phyloP scores from a whole-genome alignment of 139 green algal genomes.

The Medakamo hakoo region DNA sequence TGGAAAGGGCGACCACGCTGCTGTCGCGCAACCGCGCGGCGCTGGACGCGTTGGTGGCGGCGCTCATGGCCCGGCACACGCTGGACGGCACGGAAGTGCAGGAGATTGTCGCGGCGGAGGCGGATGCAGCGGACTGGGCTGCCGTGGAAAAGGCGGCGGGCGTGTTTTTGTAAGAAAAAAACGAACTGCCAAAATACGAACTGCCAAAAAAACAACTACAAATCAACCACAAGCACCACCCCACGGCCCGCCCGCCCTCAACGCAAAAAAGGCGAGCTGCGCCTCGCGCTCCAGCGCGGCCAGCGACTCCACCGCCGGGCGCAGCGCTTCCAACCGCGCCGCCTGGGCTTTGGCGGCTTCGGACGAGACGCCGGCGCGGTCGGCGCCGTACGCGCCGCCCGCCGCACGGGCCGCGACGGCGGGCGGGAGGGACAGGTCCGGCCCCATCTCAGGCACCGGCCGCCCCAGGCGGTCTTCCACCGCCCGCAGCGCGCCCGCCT shows the following conservation, averaged over 20 bases:
- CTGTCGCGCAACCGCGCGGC: slow-evolving; percentile 35
- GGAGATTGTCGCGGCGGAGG: background rate
- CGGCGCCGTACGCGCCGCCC: slow-evolving; percentile 14
- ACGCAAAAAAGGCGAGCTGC: slow-evolving; percentile 39
- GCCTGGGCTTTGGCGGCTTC: slow-evolving; percentile 7
- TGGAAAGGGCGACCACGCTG: slow-evolving; percentile 31
- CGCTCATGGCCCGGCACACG: background rate
- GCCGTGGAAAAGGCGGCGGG: too few species aligned
- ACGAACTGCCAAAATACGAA: too few species aligned
- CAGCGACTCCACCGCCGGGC: slow-evolving; percentile 34
- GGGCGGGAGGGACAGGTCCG: slow-evolving; percentile 42
- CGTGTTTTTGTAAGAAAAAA: too few species aligned
- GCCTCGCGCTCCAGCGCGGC: slow-evolving; percentile 40
- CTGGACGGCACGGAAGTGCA: background rate
- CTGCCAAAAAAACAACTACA: too few species aligned
- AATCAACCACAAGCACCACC: background rate
- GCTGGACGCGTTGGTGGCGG: slow-evolving; percentile 19
- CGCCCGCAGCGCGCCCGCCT: slow-evolving; percentile 27
- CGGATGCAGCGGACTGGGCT: too few species aligned
- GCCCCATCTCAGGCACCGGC: slow-evolving; percentile 19
- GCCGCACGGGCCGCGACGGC: slow-evolving; percentile 15
- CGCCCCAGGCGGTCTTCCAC: slow-evolving; percentile 41
- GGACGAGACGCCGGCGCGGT: background rate
- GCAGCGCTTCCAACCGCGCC: slow-evolving; percentile 26
- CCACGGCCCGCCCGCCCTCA: slow-evolving; percentile 25